Conservation (phyloP, 2,329 filamentous ascomycete genomes). For the Trichoderma arundinaceum region DNA sequence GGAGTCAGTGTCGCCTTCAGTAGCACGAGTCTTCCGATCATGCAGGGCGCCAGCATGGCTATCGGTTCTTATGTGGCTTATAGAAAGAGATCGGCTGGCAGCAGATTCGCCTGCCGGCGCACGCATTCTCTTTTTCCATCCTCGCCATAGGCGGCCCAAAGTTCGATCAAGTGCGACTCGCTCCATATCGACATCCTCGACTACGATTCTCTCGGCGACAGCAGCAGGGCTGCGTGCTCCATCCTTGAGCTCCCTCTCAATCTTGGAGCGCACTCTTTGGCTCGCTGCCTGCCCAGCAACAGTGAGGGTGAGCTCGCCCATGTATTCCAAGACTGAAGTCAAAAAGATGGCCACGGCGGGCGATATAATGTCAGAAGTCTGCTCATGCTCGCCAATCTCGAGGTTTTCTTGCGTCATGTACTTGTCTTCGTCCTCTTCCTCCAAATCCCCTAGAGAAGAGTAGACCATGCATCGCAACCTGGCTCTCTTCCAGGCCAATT, state of each 20-base stretch:
- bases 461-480: conserved; percentile 97
- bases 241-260: conserved; percentile 64
- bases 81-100: conserved; percentile 56
- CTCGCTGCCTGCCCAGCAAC: conserved; percentile 85
- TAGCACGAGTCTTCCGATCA: conserved; percentile 36
- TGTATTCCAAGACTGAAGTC: conserved; percentile 90
- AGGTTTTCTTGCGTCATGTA: conserved; percentile 83
- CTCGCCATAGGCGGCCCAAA: conserved; percentile 87
- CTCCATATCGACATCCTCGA: conserved; percentile 92
- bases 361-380: conserved; percentile 73
- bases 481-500: conserved; percentile 91
- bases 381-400: conserved; percentile 61
- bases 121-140: conserved; percentile 88
- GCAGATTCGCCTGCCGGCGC: conserved; percentile 57
- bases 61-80: conserved; percentile 44
- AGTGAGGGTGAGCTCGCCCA: conserved; percentile 90
- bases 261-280: conserved; percentile 65
- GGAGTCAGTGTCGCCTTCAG: conserved; percentile 25
- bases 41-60: conserved; percentile 48
- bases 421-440: conserved; percentile 94
- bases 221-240: conserved; percentile 54
- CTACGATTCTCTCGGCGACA: conserved; percentile 70
- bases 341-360: conserved; percentile 94
- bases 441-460: conserved; percentile 92
- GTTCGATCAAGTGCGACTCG: conserved; percentile 88